Evolutionary conservation across 164 flowering plant species (phyloP), one percentile per base, ranked within the genome.

Genomic region (Brasenia schreberi): DNA sequence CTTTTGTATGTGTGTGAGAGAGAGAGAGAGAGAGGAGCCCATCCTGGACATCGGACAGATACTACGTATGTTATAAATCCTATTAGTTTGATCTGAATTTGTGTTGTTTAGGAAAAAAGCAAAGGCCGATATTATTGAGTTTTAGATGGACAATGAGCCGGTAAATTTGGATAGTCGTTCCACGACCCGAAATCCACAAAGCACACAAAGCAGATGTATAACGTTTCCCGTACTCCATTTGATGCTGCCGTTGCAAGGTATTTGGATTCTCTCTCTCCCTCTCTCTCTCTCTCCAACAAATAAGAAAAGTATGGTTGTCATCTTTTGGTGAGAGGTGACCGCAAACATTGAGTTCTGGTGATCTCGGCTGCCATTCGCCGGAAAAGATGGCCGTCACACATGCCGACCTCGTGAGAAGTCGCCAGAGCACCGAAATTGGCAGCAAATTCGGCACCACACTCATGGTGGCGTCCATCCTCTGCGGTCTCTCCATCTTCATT

Each of bases 401-500:
- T 65, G 97, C 86, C 23, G 97, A 93, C 72, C 88, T 93, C 18
- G 83, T 79, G 9, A 86, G 87, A 4, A 72, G 81, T 23, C 81
- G 68, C 62, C 71, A 61, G 23, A 74, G 76, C 63, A 72, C 79
- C 23, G 84, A 86, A 3, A 66, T 87, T 4, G 82, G 88, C 18
- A 84, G 93, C 88, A 84, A 82, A 71, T 71, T 84, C 0, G 93
- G 95, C 16, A 84, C 74, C 1, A 68, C 77, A 18, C 81, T 90
- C 45, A 77, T 84, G 67, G 72, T 86, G 59, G 69, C 84, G 11
- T 84, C 85, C 62, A 78, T 90, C 19, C 80, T 89, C 7, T 80
- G 81, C 62, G 98, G 97, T 68, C 84, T 93, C 7, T 65, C 75
- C 23, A 82, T 90, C 78, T 93, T 89, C 82, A 70, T 89, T 61